phyloP scores from a whole-genome alignment of 495 filamentous ascomycete species.

The Chaetomium tenue region DNA sequence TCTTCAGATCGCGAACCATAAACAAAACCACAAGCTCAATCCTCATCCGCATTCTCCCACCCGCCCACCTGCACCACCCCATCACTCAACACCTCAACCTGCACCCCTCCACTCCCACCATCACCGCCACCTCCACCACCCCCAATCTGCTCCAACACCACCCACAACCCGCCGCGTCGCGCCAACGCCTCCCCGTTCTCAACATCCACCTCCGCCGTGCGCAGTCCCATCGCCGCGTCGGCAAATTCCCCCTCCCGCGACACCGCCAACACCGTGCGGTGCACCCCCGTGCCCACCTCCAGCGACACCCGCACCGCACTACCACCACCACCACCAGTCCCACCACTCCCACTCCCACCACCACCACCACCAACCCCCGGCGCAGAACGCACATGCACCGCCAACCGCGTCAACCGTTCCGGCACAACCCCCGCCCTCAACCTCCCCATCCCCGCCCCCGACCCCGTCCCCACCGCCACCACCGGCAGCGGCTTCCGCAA shows the following conservation, averaged over 20 bases:
- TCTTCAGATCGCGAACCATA: not conserved
- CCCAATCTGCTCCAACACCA: slow-evolving; percentile 76
- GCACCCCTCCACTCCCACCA: slow-evolving; percentile 51
- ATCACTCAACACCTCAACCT: slow-evolving; percentile 69
- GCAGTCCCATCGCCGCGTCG: slow-evolving; percentile 64
- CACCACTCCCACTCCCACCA: no score
- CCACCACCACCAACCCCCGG: no score
- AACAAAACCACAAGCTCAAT: slow-evolving; percentile 2
- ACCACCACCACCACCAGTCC: not conserved
- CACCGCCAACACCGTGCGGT: slow-evolving; percentile 58
- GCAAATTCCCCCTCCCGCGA: slow-evolving; percentile 62
- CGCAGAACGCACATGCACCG: not conserved
- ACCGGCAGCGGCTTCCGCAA: slow-evolving; percentile 50
- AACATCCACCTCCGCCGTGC: slow-evolving; percentile 70
- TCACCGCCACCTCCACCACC: slow-evolving; percentile 40
- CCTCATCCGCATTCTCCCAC: slow-evolving; percentile 49
- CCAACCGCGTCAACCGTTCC: no score
- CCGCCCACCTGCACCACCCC: slow-evolving; percentile 59
- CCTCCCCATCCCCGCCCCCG: not conserved
- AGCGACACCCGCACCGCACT: slow-evolving; percentile 60
- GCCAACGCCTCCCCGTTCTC: slow-evolving; percentile 40
- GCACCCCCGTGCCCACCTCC: slow-evolving; percentile 63
- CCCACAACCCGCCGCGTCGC: slow-evolving; percentile 58
- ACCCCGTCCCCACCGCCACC: not conserved
- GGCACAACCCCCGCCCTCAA: no score